phyloP scores from a whole-genome alignment of 2,329 filamentous ascomycete genomes.

The Geoglossum cookeanum region DNA sequence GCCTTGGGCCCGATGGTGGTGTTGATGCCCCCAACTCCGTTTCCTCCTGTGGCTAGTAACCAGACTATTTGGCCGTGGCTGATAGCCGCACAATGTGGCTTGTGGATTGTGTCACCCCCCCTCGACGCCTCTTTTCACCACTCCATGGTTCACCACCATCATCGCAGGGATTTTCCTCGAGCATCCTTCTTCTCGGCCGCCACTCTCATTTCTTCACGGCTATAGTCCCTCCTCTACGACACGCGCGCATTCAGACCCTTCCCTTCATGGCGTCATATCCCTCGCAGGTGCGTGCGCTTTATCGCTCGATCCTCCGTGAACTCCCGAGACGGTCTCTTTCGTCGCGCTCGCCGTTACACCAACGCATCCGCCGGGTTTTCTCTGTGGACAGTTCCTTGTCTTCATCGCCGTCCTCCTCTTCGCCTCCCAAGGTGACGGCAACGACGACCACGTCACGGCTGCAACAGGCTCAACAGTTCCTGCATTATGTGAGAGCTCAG shows the following conservation, averaged over 20 bases:
- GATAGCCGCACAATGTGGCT: not conserved
- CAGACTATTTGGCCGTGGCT: not conserved
- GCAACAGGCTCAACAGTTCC: conserved; percentile 53
- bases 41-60: no score
- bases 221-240: not conserved
- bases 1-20: not conserved
- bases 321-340: conserved; percentile 4
- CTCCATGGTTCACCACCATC: not conserved
- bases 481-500: conserved; percentile 71
- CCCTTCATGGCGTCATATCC: not conserved
- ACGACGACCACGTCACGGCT: conserved; percentile 9
- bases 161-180: no score
- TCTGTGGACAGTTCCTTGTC: not conserved
- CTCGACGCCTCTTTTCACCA: not conserved
- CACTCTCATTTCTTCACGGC: not conserved
- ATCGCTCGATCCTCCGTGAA: conserved; percentile 6
- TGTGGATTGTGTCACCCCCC: no score
- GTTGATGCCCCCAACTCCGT: no score
- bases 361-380: conserved; percentile 3
- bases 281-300: conserved; percentile 5
- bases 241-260: not conserved
- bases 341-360: conserved; percentile 4
- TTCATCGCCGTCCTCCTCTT: not conserved
- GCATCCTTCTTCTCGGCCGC: not conserved
- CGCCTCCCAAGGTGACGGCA: no score